Evolutionary conservation across 345 rosid species (phyloP).

Genomic region (Rhizophora apiculata): DNA sequence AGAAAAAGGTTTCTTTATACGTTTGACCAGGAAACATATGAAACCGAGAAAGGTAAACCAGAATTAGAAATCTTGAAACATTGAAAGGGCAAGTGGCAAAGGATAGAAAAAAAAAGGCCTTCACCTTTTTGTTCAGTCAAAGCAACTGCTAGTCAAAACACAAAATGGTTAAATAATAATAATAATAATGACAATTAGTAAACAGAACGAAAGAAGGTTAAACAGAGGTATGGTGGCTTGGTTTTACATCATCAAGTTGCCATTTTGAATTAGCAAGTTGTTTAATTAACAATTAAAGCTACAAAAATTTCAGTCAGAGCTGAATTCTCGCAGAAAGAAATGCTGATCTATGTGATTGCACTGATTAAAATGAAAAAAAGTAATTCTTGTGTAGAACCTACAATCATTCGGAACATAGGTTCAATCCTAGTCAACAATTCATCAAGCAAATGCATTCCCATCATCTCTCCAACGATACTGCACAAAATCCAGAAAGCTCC

Average conservation of each 20-base stretch:
- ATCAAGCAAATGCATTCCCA: slow-evolving; percentile 30
- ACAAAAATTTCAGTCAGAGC: no score
- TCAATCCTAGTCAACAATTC: slow-evolving; percentile 41
- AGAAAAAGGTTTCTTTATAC: no score
- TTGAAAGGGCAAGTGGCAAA: no score
- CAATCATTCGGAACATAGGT: slow-evolving; percentile 45
- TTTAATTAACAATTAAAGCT: not conserved
- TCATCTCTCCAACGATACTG: slow-evolving; percentile 43
- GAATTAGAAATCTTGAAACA: no score
- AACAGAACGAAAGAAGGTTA: not conserved
- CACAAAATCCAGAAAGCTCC: slow-evolving; percentile 10
- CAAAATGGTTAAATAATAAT: no score
- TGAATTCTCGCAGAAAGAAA: no score
- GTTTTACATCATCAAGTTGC: not conserved
- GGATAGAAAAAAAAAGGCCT: no score
- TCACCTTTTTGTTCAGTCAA: no score
- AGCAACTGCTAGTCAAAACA: no score
- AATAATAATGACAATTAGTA: no score
- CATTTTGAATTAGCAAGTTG: not conserved
- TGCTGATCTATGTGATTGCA: not conserved
- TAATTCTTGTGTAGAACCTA: slow-evolving; percentile 18
- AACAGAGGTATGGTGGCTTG: not conserved
- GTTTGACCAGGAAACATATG: no score
- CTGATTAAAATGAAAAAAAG: not conserved
- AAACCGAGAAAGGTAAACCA: no score